phyloP scores from a whole-genome alignment of 495 filamentous ascomycete species.

The Cercophora scortea region DNA sequence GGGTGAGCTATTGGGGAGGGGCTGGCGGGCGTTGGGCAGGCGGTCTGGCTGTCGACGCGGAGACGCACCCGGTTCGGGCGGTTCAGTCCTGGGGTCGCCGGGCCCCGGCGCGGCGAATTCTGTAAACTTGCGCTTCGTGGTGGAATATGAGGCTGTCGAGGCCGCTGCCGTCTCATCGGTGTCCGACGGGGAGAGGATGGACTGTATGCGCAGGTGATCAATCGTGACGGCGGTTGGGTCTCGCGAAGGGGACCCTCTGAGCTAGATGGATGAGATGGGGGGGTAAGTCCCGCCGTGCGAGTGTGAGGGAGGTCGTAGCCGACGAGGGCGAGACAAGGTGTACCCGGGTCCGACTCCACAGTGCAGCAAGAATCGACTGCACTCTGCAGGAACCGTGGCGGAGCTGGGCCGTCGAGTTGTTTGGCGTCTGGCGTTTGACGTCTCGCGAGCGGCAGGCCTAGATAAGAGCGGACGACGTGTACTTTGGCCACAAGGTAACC shows the following conservation, averaged over 20 bases:
- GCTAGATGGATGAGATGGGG: conserved; percentile 2
- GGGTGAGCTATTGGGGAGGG: conserved; percentile 21
- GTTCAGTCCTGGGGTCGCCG: conserved; percentile 12
- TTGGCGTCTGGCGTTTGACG: too few species aligned
- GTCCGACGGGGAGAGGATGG: conserved; percentile 39
- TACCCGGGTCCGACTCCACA: conserved; percentile 19
- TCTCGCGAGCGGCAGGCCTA: conserved; percentile 2
- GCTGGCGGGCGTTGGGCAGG: conserved; percentile 18
- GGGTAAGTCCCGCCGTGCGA: not conserved
- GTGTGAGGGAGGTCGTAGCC: not conserved
- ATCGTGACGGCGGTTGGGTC: conserved; percentile 39
- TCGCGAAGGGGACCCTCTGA: conserved; percentile 21
- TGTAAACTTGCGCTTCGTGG: conserved; percentile 29
- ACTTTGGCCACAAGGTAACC: too few species aligned
- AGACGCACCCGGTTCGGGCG: conserved; percentile 7
- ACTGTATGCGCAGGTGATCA: conserved; percentile 41
- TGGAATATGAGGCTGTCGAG: conserved; percentile 14
- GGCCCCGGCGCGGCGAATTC: conserved; percentile 24
- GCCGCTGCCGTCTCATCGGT: conserved; percentile 26
- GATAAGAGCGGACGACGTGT: not conserved
- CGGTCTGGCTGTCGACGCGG: conserved; percentile 7
- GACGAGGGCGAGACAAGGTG: conserved; percentile 8
- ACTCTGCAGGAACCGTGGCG: conserved; percentile 11
- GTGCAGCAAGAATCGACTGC: conserved; percentile 7
- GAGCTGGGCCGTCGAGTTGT: not conserved